Conservation (phyloP, 345 rosid genomes). For the Salix exigua region DNA sequence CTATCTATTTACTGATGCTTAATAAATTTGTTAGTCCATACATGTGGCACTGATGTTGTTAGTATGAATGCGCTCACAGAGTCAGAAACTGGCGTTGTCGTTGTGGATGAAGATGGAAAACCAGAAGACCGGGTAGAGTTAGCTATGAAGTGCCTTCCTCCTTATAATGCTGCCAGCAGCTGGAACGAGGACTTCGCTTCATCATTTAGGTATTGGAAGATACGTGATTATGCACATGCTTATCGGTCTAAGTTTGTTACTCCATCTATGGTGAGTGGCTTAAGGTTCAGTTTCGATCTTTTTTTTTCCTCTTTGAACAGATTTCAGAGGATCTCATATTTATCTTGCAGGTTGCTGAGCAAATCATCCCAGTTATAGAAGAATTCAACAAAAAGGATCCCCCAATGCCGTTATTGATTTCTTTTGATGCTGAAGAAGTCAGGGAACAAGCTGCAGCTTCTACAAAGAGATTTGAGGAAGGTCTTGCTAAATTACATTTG, state of each 20-base stretch:
- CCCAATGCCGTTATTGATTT: conserved; percentile 57
- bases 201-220: conserved; percentile 76
- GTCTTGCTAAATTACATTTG: conserved; percentile 25
- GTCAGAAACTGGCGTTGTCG: conserved; percentile 45
- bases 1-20: background rate
- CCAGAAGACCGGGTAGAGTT: conserved; percentile 60
- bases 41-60: background rate
- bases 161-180: conserved; percentile 47
- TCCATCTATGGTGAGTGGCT: conserved; percentile 52
- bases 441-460: conserved; percentile 81
- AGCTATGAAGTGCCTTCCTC: conserved; percentile 72
- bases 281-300: background rate
- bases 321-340: conserved; percentile 4
- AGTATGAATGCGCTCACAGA: conserved; percentile 37
- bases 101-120: conserved; percentile 53
- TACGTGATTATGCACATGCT: conserved; percentile 79
- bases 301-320: background rate
- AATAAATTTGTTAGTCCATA: background rate
- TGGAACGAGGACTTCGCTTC: conserved; percentile 28
- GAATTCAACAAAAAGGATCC: conserved; percentile 54
- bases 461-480: conserved; percentile 73
- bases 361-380: conserved; percentile 48
- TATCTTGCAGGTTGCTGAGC: conserved; percentile 58
- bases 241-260: conserved; percentile 70
- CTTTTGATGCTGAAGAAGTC: conserved; percentile 54